Evolutionary conservation across 768 basidiomycete species (phyloP), one percentile per base, ranked within the genome.

Genomic region (Lepiota brunneoincarnata): DNA sequence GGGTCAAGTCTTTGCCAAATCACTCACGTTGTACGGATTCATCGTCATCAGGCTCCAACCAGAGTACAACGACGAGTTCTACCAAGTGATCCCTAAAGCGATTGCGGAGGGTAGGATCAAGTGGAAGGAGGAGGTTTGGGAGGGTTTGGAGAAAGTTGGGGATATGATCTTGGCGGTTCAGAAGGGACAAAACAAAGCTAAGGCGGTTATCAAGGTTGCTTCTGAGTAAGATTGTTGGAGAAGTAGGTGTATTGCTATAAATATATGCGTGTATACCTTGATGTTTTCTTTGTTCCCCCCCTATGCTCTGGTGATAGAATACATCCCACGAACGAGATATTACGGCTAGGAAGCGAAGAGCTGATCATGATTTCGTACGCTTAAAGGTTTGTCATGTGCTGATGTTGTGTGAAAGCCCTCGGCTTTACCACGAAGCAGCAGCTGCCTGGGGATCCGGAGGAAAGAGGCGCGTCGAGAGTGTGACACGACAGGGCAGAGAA

Each of bases 11-110:
- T 63, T 80, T 39, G 47, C 58, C 3, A 76, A 76, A 59, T 71
- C 72, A 18, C 66, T 80, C 34, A 72, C 66, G 11, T 62, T 82
- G 10, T 56, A 66, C n/a, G 80, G 81, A 0, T 78, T 82, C 61
- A 67, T 78, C 18, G 60, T 70, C 9, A 51, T 51, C 3, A 63
- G 64, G 57, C 51, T 67, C 4, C 54, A 62, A n/a, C 57, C 61
- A 0, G 69, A 75, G 58, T 72, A 67, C 55, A 28, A 58, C 23
- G 63, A 64, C 0, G 65, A 63, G 14, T 80, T 80, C 63, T 68
- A 74, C 53, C 58, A 56, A 34, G 62, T 66, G 20, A 58, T 80
- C 2, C 76, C 75, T 3, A 59, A 64, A 6, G 60, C 67, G 6
- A 57, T 79, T 44, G 72, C 72, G 1, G 60, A 65, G 2, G 75